Conservation (phyloP, 192 early-diverging fungal species). For the Linnemannia hyalina region DNA sequence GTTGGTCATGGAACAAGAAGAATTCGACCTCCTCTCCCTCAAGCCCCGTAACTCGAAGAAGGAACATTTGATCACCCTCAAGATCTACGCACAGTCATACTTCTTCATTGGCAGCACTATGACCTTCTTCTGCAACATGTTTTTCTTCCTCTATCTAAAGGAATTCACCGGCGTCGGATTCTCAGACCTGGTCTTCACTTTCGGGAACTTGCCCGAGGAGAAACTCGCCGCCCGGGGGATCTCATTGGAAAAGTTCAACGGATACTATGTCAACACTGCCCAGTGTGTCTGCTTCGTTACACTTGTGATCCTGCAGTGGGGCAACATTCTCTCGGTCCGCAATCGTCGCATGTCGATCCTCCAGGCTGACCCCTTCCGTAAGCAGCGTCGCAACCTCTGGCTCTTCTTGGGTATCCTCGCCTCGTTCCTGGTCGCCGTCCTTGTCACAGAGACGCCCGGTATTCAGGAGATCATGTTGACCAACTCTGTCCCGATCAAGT, state of each 20-base stretch:
- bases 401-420: slow-evolving; percentile 62
- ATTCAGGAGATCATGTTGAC: slow-evolving; percentile 73
- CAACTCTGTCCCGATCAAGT: slow-evolving; percentile 68
- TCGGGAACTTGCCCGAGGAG: slow-evolving; percentile 40
- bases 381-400: slow-evolving; percentile 66
- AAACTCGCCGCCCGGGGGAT: slow-evolving; percentile 59
- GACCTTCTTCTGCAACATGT: slow-evolving; percentile 73
- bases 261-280: slow-evolving; percentile 59
- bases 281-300: slow-evolving; percentile 76
- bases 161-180: slow-evolving; percentile 68
- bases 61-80: slow-evolving; percentile 75
- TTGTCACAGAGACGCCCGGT: slow-evolving; percentile 67
- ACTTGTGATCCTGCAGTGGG: slow-evolving; percentile 72
- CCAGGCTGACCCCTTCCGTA: slow-evolving; percentile 73
- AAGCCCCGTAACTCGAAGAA: slow-evolving; percentile 78
- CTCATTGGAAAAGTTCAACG: slow-evolving; percentile 60
- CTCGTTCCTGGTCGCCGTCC: slow-evolving; percentile 61
- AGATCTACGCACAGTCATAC: slow-evolving; percentile 82
- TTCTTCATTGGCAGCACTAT: slow-evolving; percentile 81
- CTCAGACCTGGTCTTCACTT: slow-evolving; percentile 50
- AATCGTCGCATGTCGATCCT: slow-evolving; percentile 70
- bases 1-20: slow-evolving; percentile 83
- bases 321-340: slow-evolving; percentile 68
- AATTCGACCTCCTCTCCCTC: slow-evolving; percentile 77
- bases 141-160: slow-evolving; percentile 80